Percentiles rank a stretch among this genome's conserved stretches.
phyloP scores from a whole-genome alignment of 2,329 filamentous ascomycete species.

The Septoria linicola region DNA sequence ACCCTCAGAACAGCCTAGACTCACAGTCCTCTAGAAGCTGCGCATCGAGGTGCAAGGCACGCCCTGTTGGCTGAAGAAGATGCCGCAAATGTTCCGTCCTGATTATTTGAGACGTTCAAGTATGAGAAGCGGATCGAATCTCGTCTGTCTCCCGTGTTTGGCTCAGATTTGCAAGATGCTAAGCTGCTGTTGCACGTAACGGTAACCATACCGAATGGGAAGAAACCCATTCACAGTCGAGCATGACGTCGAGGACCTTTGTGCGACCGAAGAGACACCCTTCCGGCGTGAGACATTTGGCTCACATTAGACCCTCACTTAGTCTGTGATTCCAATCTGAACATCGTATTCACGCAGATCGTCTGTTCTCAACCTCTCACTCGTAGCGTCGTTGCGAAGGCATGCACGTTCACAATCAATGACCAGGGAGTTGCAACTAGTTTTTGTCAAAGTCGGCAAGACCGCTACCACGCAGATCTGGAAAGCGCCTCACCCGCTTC shows the following conservation, averaged over 20 bases:
- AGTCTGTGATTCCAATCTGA: not conserved
- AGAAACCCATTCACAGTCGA: not conserved
- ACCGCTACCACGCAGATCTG: conserved; percentile 4
- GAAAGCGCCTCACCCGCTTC: conserved; percentile 3
- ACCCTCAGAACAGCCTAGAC: too few relatives aligned
- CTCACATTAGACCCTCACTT: not conserved
- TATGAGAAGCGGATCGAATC: too few relatives aligned
- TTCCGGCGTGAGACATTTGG: conserved; percentile 5
- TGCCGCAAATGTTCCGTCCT: not conserved
- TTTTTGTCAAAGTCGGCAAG: not conserved
- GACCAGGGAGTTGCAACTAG: not conserved
- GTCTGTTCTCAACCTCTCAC: not conserved
- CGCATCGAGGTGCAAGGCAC: not conserved
- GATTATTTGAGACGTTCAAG: too few relatives aligned
- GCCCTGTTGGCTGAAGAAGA: not conserved
- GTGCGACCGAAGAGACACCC: conserved; percentile 9
- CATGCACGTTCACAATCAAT: not conserved
- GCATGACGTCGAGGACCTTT: conserved; percentile 13
- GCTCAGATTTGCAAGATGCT: not conserved
- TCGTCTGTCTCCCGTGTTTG: too few relatives aligned
- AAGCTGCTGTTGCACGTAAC: conserved; percentile 3
- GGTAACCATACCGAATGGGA: not conserved
- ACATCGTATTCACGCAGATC: not conserved
- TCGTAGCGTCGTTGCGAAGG: not conserved
- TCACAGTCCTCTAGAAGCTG: too few relatives aligned